Conservation (phyloP, 768 basidiomycete species). For the Termitomyces sp. region DNA sequence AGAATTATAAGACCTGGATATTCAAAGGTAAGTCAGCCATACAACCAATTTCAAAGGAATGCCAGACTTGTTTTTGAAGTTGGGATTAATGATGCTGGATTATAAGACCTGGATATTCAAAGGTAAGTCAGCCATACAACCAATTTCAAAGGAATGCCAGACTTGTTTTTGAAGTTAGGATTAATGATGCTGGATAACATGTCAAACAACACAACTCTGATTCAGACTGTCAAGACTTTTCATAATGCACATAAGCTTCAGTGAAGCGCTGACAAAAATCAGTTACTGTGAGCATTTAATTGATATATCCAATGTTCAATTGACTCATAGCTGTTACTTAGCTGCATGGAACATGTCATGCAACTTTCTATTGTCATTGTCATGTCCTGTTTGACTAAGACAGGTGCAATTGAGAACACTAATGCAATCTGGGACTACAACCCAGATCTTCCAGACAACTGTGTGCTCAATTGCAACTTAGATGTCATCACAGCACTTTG, state of each 20-base stretch:
- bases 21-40: neutral
- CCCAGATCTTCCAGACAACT: conserved; percentile 21
- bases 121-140: neutral
- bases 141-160: no score
- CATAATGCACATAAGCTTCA: no score
- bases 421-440: conserved; percentile 35
- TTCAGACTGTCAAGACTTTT: no score
- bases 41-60: no score
- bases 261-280: no score
- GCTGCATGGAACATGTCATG: conserved; percentile 28
- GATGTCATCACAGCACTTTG: conserved; percentile 30
- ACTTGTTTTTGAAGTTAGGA: neutral
- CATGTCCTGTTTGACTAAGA: conserved; percentile 28
- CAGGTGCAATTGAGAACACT: conserved; percentile 23
- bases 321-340: neutral
- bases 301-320: no score
- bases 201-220: no score
- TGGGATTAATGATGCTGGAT: neutral
- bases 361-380: conserved; percentile 25
- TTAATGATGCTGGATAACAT: neutral
- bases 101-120: neutral
- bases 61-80: neutral
- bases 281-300: no score
- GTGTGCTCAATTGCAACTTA: conserved; percentile 22
- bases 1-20: neutral